Evolutionary conservation across 129 eudicot species (phyloP), one percentile per base, ranked within the genome.

Genomic region (Logfia minima): DNA sequence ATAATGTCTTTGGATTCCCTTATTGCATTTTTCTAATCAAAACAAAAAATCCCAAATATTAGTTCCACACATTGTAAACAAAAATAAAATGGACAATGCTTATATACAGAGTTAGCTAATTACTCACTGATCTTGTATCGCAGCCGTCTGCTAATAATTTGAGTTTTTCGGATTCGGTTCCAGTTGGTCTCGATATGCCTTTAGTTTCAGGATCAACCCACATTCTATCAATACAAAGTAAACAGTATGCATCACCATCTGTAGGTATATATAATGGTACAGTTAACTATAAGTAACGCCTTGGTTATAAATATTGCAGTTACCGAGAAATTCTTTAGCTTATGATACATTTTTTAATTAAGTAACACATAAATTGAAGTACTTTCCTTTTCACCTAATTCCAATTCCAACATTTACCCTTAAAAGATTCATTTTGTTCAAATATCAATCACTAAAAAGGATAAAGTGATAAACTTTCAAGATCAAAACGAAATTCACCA

Each of bases 181-280:
- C 70, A 17, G 83, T 73, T 60, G 88, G 61, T 81, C 74, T 87
- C 23, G 89, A 79, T 71, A 86, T 60, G 66, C 68, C 90, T 79
- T 87, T 87, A 39, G 90, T 91, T 87, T 93, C 97, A 28, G 98
- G 97, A 45, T 85, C 88, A 4, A 79, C 26, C 97, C 96, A 90
- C 88, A 89, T 81, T 81, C 98, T 93, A 83, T 67, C 61, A 80
- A 32, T 29, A 73, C 82, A 70, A 43, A 43, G 28, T 41, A 31
- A 61, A 13, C 71, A 66, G 22, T 34, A 29, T 35, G 48, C 52
- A 75, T 52, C 64, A 63, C 69, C n/a, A 17, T 75, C 17, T 34
- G 41, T 21, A 45, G 13, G 4, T 24, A 28, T n/a, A 48, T 8
- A 26, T 48, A 16, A 1, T 31, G 10, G 24, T 21, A 34, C 17